Base-by-base conservation (phyloP, 164 flowering plant genomes). In the Nymphaea thermarum region DNA sequence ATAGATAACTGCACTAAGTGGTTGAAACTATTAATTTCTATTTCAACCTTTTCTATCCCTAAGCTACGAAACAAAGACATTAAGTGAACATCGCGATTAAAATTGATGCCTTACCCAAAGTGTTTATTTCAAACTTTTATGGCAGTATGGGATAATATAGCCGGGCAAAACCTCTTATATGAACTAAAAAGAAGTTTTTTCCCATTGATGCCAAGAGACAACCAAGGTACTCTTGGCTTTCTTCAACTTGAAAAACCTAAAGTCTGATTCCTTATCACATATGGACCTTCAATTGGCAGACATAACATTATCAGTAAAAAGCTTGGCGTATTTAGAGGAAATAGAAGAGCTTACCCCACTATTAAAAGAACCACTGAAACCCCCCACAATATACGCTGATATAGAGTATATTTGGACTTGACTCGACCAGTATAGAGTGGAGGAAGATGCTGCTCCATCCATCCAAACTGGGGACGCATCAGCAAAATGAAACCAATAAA, bases 401-500 rank as follows among this genome's bases (percentile, higher is more conserved):
- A 83, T 14, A 76, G 67, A 77, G 85, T 88, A 78, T 85, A 78
- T 65, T 86, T 93, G 65, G 92, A 83, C 71, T 73, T 82, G 43
- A 76, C 70, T 68, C 70, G 81, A 65, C 73, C 78, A 63, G 69
- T 77, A 14, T 78, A 69, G 4, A 84, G 85, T 62, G 17, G 7
- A 10, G 4, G 64, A 59, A 83, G 82, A 66, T 76, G 36, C 51
- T 74, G 57, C 68, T 81, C 91, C 59, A 84, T 64, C 98, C 96
- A 92, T 17, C 86, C 87, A 65, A 76, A 85, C 69, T 83, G 93
- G 41, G 98, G 98, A 1, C 89, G 93, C 7, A 86, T 80, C 63
- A 92, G 77, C 68, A 92, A 68, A 43, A 87, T 43, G 68, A 92
- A 92, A 17, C 98, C 96, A 0, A 92, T 89, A n/a, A 90, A 78